Base-by-base conservation (phyloP, 768 basidiomycete genomes). In the Dioszegia aurantiaca region DNA sequence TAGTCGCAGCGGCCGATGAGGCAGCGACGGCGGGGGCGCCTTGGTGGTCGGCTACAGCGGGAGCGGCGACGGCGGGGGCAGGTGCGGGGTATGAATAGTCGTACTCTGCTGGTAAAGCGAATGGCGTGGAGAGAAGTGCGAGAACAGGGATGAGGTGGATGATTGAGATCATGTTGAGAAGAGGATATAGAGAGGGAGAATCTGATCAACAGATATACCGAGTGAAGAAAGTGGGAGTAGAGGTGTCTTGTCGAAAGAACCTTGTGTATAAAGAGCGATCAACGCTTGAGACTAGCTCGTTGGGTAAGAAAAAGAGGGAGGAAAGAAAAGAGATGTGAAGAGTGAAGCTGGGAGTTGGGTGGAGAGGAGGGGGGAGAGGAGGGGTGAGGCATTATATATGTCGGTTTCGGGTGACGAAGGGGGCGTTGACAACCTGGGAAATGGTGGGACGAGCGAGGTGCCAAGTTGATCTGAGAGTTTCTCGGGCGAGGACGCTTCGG, bases 181-280 rank as follows among this genome's bases (percentile, higher is more conserved):
- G 27, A 36, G 21, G 24, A 37, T 36, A 31, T 11, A n/a, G n/a
- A n/a, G n/a, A n/a, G n/a, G n/a, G n/a, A n/a, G n/a, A n/a, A 39
- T 40, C 37, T 40, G 36, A 40, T 40, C 51, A 53, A 53, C 37
- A 53, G 37, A 40, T 40, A 17, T 12, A n/a, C n/a, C n/a, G n/a
- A n/a, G n/a, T 14, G n/a, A 5, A n/a, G 46, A 30, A 9, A 23
- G 31, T 10, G 27, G 8, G 27, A 3, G 10, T 30, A 47, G 28
- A 10, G 23, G 26, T 26, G 26, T 47, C 46, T 47, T 47, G 30
- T 47, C 46, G 46, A 47, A 47, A 47, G 46, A 33, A 47, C 8
- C 16, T 8, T n/a, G n/a, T n/a, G 19, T 16, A 21, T 26, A 31
- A 26, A 9, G 6, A 31, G 46, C 46, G 46, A 47, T 47, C 46